Base-by-base conservation (phyloP, 352 stramenopile species). In the Aphanomyces invadans region DNA sequence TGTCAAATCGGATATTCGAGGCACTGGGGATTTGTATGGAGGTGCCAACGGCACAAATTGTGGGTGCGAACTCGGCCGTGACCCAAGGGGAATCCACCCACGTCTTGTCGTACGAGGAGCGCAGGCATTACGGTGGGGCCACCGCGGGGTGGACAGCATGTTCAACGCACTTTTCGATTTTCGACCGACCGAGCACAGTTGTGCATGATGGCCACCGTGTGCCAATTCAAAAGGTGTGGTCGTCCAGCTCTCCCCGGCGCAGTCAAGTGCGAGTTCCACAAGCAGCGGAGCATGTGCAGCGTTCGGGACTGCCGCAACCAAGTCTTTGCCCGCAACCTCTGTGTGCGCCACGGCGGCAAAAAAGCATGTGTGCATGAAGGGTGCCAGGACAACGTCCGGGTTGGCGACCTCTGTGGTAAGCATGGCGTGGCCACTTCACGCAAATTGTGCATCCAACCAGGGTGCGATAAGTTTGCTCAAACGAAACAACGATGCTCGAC, bases 401-500 rank as follows among this genome's bases (percentile, higher is more conserved):
- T 75, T 71, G 79, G 80, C 19, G 81, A 77, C 0, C 66, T 81
- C 10, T 89, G 80, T 57, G 73, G 76, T 25, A 38, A 69, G 0
- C 81, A 89, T 55, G 78, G 78, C 21, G 76, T 75, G 38, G 78
- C 75, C 59, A 85, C 74, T 7, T 19, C 28, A 9, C 28, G 32
- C 25, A 60, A 60, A 38, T 79, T 73, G 25, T 92, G 83, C 62
- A 69, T 69, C 17, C 61, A 65, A 9, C 11, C 57, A 52, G 74
- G 64, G 25, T 90, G 84, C 46, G 45, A 59, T 42, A 89, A 89
- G 63, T 75, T 88, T 61, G 76, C 80, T n/a, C 77, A 83, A 17
- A 86, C 79, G 25, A 69, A 70, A 26, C 78, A 79, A 9, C 73
- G 79, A 51, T 89, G 80, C 74, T 77, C 86, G 3, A 68, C 74